These are phyloP conservation scores for Hebeloma cylindrosporum DNA, from an alignment of 768 basidiomycete species.

Conservation along the genomic window DNA sequence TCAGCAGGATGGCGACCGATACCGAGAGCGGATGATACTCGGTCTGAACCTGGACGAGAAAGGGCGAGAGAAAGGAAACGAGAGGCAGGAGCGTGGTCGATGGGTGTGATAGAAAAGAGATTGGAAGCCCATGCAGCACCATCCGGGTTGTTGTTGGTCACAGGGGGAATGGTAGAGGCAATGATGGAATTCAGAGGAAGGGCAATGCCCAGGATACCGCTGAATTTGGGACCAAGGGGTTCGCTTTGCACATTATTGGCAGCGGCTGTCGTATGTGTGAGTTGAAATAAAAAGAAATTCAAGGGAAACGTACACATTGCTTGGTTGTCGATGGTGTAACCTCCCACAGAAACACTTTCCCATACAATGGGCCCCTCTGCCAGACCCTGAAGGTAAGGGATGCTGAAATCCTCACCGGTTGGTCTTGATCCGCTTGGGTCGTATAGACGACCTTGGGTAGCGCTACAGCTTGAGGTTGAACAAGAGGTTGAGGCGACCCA, in stretches of 20 bases:
- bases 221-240: conserved; percentile 54
- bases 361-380: conserved; percentile 67
- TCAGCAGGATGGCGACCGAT: conserved; percentile 65
- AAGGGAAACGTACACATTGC: conserved; percentile 55
- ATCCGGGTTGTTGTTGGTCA: conserved; percentile 50
- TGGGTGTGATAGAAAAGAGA: conserved; percentile 66
- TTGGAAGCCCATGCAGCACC: conserved; percentile 71
- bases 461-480: conserved; percentile 49
- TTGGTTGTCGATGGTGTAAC: conserved; percentile 62
- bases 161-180: conserved; percentile 47
- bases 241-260: conserved; percentile 55
- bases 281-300: neutral
- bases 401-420: conserved; percentile 45
- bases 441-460: conserved; percentile 50
- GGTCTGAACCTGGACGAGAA: conserved; percentile 60
- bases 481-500: conserved; percentile 77
- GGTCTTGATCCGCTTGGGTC: conserved; percentile 48
- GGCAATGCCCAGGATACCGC: conserved; percentile 74
- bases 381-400: conserved; percentile 59
- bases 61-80: conserved; percentile 71
- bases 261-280: conserved; percentile 55
- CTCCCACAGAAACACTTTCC: conserved; percentile 64
- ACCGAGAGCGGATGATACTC: conserved; percentile 59
- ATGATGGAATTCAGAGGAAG: conserved; percentile 75
- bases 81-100: conserved; percentile 48